Conservation (phyloP, 2,329 filamentous ascomycete species). For the Stromatinia cepivora region DNA sequence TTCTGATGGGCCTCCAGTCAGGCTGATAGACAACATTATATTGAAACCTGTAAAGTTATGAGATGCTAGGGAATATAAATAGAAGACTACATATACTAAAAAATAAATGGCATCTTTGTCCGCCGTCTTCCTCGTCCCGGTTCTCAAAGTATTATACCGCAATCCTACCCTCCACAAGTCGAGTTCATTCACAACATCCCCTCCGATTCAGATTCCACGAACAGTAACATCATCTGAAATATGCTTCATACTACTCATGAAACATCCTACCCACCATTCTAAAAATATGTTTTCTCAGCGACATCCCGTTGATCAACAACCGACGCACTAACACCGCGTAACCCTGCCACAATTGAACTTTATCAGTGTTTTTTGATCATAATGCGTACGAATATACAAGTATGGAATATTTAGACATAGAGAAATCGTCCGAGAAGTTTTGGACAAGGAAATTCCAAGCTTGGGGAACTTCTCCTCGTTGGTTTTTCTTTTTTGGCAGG, state of each 20-base stretch:
- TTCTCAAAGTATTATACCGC: neutral
- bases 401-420: neutral
- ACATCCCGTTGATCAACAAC: neutral
- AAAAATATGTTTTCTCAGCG: neutral
- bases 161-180: neutral
- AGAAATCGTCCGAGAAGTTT: neutral
- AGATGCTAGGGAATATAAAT: constrained; percentile 1
- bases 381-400: neutral
- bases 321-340: neutral
- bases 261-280: neutral
- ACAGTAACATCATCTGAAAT: neutral
- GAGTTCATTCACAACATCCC: neutral
- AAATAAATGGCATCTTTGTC: neutral
- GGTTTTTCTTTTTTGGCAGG: neutral
- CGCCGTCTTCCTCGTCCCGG: neutral
- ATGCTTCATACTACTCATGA: neutral
- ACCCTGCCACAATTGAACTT: neutral
- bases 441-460: neutral
- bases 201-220: neutral
- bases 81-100: neutral
- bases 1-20: constrained; percentile 70
- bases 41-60: constrained; percentile 48
- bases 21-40: constrained; percentile 93
- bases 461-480: neutral
- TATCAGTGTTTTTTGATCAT: neutral